Evolutionary conservation across 257 asterid genomes (phyloP), one percentile per base, ranked within the genome.

Genomic region (Nicotiana otophora): DNA sequence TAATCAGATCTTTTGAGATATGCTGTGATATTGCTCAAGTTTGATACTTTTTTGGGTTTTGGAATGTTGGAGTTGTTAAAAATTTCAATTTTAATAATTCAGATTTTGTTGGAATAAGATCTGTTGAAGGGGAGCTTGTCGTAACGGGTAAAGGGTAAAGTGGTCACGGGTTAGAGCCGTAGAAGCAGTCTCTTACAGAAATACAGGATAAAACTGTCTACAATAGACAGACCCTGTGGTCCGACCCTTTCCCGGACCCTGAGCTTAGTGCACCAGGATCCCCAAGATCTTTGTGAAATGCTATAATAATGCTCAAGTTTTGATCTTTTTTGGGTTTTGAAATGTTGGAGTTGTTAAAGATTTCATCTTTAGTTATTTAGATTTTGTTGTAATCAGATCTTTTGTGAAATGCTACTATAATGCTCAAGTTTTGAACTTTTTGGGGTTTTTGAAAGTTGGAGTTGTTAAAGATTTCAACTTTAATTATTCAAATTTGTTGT

Each of bases 381-480:
- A 78, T 42, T 70, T 78, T 55, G 61, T 55, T 16, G 10, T 55
- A 16, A 16, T 42, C 26, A 82, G 75, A 80, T 84, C 86, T 77
- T 72, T 23, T 48, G 15, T 7, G 62, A 48, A 74, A 74, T 74
- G 62, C 14, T 48, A 5, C 48, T 39, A 74, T 48, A 16, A 10
- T 51, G 86, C 66, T 77, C 57, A 72, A 74, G 85, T 82, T 84
- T 78, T 77, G 81, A 17, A 17, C 28, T 39, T 82, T 85, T 84
- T 82, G 68, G 28, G 33, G 83, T 75, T 60, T 42, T 1, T 42
- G 11, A 42, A 42, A 39, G 74, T 72, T 53, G 74, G 84, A 26
- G 81, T 58, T 28, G 39, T 75, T 55, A 57, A 64, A 30, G 28
- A 48, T 61, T 48, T 5, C 53, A 51, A 42, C 42, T 78, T 58